A percentile compares a stretch with the other conserved stretches of the same genome.
Evolutionary conservation across 1,284 basidiomycete species (phyloP).

Genomic region (Ganoderma meredithae): DNA sequence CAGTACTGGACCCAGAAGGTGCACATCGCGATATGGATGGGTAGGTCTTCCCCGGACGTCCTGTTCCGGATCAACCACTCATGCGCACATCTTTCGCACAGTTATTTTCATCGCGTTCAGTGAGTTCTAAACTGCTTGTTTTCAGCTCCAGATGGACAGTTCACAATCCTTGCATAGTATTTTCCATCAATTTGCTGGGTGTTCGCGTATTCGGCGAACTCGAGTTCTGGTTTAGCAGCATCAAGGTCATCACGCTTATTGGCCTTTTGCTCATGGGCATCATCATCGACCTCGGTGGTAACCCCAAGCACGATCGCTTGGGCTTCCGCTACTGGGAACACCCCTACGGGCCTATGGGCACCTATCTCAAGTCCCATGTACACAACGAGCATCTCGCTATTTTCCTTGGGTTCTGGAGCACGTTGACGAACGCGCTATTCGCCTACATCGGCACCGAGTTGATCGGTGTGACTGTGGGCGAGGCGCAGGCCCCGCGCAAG

Average conservation of each 20-base stretch:
- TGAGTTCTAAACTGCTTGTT: constrained; percentile 35
- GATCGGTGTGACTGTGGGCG: constrained; percentile 52
- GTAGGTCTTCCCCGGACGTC: constrained; percentile 41
- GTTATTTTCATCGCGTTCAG: constrained; percentile 65
- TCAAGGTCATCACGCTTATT: constrained; percentile 48
- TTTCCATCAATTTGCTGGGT: constrained; percentile 61
- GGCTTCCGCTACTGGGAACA: constrained; percentile 62
- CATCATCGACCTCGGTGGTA: constrained; percentile 65
- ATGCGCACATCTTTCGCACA: constrained; percentile 33
- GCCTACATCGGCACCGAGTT: constrained; percentile 70
- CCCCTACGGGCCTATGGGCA: constrained; percentile 46
- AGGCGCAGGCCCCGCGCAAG: constrained; percentile 62
- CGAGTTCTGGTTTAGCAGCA: constrained; percentile 54
- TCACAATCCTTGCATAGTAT: constrained; percentile 45
- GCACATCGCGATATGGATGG: constrained; percentile 66
- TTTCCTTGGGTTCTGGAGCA: constrained; percentile 71
- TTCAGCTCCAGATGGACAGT: too few relatives aligned
- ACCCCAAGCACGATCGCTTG: constrained; percentile 60
- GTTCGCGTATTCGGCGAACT: constrained; percentile 64
- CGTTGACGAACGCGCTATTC: constrained; percentile 55
- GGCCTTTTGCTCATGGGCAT: constrained; percentile 62
- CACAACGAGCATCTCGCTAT: constrained; percentile 54
- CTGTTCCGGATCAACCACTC: constrained; percentile 9
- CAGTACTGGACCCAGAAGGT: constrained; percentile 66
- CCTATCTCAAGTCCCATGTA: constrained; percentile 51